These are phyloP conservation scores for Lyophyllum atratum DNA, from an alignment of 768 basidiomycete species.

Conservation along the genomic window DNA sequence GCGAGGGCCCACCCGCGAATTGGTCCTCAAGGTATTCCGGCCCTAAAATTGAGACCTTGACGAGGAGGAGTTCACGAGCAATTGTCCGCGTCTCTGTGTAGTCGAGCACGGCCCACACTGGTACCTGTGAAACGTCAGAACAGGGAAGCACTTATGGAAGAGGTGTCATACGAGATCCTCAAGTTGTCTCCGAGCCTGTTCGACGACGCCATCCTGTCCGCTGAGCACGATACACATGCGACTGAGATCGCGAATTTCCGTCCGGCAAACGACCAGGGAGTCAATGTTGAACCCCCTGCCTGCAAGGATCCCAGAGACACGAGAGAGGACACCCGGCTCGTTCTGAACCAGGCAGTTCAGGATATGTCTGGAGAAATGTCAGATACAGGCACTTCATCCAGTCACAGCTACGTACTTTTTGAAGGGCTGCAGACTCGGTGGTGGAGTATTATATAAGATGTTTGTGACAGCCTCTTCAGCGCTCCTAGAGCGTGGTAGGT, in stretches of 20 bases:
- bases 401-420: slow-evolving; percentile 68
- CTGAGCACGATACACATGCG: slow-evolving; percentile 97
- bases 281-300: slow-evolving; percentile 99
- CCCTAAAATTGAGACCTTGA: slow-evolving; percentile 96
- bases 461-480: slow-evolving; percentile 98
- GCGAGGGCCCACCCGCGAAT: slow-evolving; percentile 80
- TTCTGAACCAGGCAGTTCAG: slow-evolving; percentile 99
- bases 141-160: background rate
- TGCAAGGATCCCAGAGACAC: slow-evolving; percentile 96
- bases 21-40: slow-evolving; percentile 97
- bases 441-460: slow-evolving; percentile 95
- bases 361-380: slow-evolving; percentile 64
- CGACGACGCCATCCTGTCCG: slow-evolving; percentile 97
- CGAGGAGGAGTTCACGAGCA: slow-evolving; percentile 90
- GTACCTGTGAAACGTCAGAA: slow-evolving; percentile 61
- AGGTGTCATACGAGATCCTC: slow-evolving; percentile 81
- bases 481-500: slow-evolving; percentile 78
- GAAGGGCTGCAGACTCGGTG: slow-evolving; percentile 87
- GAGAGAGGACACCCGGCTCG: slow-evolving; percentile 98
- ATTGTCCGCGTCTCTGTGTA: slow-evolving; percentile 94
- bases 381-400: background rate
- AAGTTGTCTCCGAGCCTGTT: slow-evolving; percentile 93
- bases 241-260: slow-evolving; percentile 94
- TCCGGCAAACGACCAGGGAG: slow-evolving; percentile 96
- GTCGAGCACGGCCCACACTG: slow-evolving; percentile 98